These are phyloP conservation scores for Paradendryphiella salina DNA, from an alignment of 2,329 filamentous ascomycete genomes.

Conservation along the genomic window DNA sequence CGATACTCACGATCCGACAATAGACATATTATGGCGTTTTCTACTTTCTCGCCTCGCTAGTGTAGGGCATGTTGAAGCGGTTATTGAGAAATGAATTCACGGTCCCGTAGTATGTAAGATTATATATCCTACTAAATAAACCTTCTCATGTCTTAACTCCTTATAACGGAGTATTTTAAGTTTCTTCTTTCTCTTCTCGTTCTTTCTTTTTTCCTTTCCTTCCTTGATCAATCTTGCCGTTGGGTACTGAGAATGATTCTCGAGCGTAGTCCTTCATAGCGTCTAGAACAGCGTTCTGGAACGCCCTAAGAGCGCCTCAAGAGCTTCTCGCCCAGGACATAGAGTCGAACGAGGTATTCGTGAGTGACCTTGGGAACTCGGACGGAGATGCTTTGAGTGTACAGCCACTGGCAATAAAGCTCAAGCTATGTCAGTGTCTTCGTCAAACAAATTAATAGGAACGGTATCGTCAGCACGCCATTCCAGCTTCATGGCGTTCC, in stretches of 20 bases:
- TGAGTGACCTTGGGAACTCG: too few species aligned
- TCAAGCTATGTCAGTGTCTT: constrained; percentile 1
- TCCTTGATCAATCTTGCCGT: too few species aligned
- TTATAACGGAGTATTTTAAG: too few species aligned
- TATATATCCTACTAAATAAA: too few species aligned
- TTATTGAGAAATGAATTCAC: constrained; percentile 6
- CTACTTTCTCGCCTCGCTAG: background rate
- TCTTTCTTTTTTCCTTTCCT: too few species aligned
- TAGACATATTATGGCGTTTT: constrained; percentile 7
- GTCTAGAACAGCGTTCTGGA: background rate
- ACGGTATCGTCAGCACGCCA: background rate
- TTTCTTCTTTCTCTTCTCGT: too few species aligned
- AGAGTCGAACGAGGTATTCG: background rate
- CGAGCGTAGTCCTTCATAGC: background rate
- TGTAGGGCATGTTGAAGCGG: background rate
- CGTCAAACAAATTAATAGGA: constrained; percentile 5
- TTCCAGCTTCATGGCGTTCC: background rate
- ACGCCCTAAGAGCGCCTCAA: background rate
- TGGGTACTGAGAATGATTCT: too few species aligned
- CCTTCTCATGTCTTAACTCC: too few species aligned
- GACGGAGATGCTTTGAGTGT: background rate
- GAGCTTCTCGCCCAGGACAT: constrained; percentile 1
- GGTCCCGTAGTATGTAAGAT: background rate
- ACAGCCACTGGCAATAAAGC: constrained; percentile 10
- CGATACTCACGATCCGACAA: background rate